Percentiles rank a stretch among this genome's conserved stretches.
These are phyloP conservation scores for Byssochlamys sp. DNA, from an alignment of 2,329 filamentous ascomycete genomes.

Conservation along the genomic window DNA sequence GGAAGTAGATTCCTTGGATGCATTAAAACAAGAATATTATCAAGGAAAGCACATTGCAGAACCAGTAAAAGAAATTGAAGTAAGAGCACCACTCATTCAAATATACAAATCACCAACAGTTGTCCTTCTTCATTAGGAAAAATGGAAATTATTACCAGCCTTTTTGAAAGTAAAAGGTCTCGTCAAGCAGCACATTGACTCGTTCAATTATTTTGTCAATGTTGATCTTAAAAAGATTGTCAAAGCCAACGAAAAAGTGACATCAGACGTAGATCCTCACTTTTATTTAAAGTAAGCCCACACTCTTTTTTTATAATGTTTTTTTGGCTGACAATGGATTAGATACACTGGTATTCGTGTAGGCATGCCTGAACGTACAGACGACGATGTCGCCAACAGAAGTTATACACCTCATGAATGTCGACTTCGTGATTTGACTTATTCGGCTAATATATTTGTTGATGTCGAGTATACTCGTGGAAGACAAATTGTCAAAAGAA, in stretches of 20 bases:
- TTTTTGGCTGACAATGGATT: no score
- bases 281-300: no score
- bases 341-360: slow-evolving; percentile 86
- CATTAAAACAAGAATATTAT: no score
- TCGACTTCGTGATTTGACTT: slow-evolving; percentile 92
- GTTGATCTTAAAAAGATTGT: slow-evolving; percentile 96
- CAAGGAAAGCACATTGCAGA: no score
- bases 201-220: slow-evolving; percentile 96
- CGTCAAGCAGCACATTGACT: slow-evolving; percentile 96
- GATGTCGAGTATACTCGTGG: slow-evolving; percentile 85
- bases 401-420: slow-evolving; percentile 83
- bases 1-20: no score
- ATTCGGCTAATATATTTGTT: slow-evolving; percentile 85
- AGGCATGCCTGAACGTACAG: slow-evolving; percentile 66
- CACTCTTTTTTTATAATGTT: no score
- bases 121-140: no score
- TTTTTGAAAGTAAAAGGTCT: slow-evolving; percentile 95
- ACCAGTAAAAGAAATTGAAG: no score
- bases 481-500: slow-evolving; percentile 63
- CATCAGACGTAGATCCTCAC: slow-evolving; percentile 81
- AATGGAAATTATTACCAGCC: slow-evolving; percentile 94
- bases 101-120: no score
- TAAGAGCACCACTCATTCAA: no score
- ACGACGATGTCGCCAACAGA: slow-evolving; percentile 62
- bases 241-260: slow-evolving; percentile 76